These are phyloP conservation scores for Venturia aucupariae DNA, from an alignment of 2,329 filamentous ascomycete genomes.

Conservation along the genomic window DNA sequence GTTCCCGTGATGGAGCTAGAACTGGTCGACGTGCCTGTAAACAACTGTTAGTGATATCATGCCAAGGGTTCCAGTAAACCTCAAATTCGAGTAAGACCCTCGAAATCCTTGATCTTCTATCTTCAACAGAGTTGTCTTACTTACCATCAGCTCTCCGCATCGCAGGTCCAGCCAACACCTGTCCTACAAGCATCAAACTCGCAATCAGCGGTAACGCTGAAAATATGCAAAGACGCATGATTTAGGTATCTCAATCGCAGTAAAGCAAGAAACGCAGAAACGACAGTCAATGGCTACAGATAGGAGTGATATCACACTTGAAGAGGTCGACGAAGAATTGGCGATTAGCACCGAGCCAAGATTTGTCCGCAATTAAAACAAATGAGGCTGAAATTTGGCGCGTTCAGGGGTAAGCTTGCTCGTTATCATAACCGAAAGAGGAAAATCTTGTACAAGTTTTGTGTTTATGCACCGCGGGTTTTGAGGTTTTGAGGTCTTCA, in stretches of 20 bases:
- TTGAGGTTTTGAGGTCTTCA: no score
- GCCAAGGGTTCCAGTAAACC: no score
- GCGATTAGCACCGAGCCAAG: neutral
- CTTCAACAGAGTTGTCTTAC: neutral
- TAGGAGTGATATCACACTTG: neutral
- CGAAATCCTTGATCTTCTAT: no score
- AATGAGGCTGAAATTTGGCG: neutral
- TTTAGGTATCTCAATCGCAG: neutral
- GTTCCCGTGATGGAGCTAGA: neutral
- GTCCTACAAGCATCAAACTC: neutral
- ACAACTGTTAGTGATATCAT: neutral
- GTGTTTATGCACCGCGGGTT: no score
- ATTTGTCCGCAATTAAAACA: neutral
- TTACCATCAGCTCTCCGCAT: constrained; percentile 2
- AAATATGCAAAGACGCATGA: neutral
- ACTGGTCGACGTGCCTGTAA: neutral
- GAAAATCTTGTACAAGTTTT: neutral
- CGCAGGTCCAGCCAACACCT: neutral
- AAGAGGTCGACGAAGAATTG: neutral
- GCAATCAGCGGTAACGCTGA: neutral
- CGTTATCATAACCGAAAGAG: neutral
- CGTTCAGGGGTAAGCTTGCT: neutral
- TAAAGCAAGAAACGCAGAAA: neutral
- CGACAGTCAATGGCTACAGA: neutral
- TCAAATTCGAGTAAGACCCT: no score